Evolutionary conservation across 2,329 filamentous ascomycete species (phyloP).

Genomic region (Helotiales sp.): DNA sequence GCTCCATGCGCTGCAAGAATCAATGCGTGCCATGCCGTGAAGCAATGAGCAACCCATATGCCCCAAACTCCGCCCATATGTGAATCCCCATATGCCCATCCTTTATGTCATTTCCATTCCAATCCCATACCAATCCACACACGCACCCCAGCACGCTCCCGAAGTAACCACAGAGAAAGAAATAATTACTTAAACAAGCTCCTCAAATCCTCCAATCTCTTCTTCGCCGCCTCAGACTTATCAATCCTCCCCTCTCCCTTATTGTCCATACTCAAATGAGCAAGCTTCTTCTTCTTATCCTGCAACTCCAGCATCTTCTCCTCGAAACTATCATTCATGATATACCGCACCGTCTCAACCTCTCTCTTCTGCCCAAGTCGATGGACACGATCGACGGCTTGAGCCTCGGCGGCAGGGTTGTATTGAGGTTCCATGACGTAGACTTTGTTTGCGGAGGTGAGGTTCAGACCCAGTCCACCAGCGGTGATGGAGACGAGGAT

Average conservation of each 20-base stretch:
- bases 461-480: conserved; percentile 86
- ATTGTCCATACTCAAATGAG: conserved; percentile 80
- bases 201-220: conserved; percentile 56
- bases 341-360: conserved; percentile 83
- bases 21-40: background rate
- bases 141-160: too few species aligned
- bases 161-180: background rate
- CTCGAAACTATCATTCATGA: conserved; percentile 90
- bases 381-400: conserved; percentile 92
- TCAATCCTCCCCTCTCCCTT: conserved; percentile 31
- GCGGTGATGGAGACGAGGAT: conserved; percentile 92
- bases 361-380: conserved; percentile 86
- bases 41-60: background rate
- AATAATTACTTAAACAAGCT: conserved; percentile 49
- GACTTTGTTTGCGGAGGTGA: conserved; percentile 81
- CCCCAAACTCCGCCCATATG: background rate
- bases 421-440: conserved; percentile 99
- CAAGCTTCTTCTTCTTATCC: conserved; percentile 88
- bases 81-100: background rate
- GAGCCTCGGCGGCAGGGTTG: conserved; percentile 91
- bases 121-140: too few species aligned
- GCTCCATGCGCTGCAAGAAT: background rate
- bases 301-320: conserved; percentile 90
- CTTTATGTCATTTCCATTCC: background rate
- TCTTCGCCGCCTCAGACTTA: conserved; percentile 35